phyloP scores from a whole-genome alignment of 106 monocot species.

The Phalaenopsis equestris region DNA sequence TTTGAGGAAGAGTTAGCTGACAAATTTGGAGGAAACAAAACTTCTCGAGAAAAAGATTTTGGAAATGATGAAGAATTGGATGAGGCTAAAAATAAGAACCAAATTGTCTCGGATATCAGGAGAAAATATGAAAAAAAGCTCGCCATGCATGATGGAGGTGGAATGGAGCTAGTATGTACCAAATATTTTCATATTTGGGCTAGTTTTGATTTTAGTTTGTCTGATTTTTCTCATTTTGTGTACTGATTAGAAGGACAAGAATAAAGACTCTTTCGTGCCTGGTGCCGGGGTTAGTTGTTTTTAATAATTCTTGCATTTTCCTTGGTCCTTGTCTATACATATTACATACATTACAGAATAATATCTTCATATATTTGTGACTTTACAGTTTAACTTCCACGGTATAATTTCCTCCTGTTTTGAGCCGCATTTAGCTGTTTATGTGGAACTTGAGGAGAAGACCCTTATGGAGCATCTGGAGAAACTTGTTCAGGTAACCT shows the following conservation, averaged over 20 bases:
- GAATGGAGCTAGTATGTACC: conserved; percentile 49
- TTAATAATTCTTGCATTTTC: not conserved
- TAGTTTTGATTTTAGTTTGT: not conserved
- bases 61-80: conserved; percentile 68
- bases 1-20: conserved; percentile 97
- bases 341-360: not conserved
- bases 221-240: conserved; percentile 14
- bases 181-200: conserved; percentile 2
- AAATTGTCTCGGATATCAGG: conserved; percentile 83
- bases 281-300: conserved; percentile 67
- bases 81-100: conserved; percentile 44
- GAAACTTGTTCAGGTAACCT: conserved; percentile 89
- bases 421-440: conserved; percentile 80
- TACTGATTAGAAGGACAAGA: conserved; percentile 57
- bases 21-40: conserved; percentile 78
- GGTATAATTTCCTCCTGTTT: conserved; percentile 99
- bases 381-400: conserved; percentile 88
- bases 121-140: conserved; percentile 93
- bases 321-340: not conserved
- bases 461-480: conserved; percentile 96
- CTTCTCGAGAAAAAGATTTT: conserved; percentile 37
- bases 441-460: conserved; percentile 97
- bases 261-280: conserved; percentile 57
- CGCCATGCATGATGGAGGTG: conserved; percentile 41
- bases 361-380: not conserved